These are phyloP conservation scores for Penicillium sp. DNA, from an alignment of 2,329 filamentous ascomycete genomes.

Conservation along the genomic window DNA sequence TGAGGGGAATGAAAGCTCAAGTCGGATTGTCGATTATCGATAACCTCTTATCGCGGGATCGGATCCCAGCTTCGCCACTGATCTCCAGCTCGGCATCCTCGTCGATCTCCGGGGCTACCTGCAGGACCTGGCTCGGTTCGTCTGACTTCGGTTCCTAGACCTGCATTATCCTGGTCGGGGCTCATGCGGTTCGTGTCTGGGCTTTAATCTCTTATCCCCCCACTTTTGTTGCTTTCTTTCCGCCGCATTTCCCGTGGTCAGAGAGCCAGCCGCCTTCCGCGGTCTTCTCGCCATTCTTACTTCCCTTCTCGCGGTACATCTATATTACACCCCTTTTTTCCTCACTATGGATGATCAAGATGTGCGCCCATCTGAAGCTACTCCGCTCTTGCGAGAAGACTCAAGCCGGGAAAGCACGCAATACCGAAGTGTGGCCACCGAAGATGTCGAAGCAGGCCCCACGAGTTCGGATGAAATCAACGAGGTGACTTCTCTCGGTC, in stretches of 20 bases:
- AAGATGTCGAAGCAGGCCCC: slow-evolving; percentile 9
- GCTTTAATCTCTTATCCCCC: background rate
- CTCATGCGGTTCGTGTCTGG: background rate
- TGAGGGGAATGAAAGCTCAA: background rate
- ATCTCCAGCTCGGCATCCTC: background rate
- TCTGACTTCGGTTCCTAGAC: background rate
- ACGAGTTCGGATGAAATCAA: slow-evolving; percentile 9
- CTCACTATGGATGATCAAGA: background rate
- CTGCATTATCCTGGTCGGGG: background rate
- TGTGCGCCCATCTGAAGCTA: slow-evolving; percentile 14
- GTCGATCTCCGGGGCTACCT: background rate
- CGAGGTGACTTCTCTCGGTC: slow-evolving; percentile 20
- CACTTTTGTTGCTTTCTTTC: background rate
- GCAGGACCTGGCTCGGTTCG: background rate
- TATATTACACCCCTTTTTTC: background rate
- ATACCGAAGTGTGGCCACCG: slow-evolving; percentile 4
- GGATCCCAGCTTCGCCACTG: background rate
- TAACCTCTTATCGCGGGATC: background rate
- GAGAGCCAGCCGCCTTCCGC: background rate
- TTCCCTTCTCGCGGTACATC: background rate
- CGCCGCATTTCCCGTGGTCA: background rate
- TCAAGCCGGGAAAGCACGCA: slow-evolving; percentile 6
- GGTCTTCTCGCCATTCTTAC: background rate
- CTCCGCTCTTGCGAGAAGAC: slow-evolving; percentile 17
- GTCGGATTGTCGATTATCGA: background rate